Evolutionary conservation across 345 rosid genomes (phyloP).

Genomic region (Orychophragmus violaceus): DNA sequence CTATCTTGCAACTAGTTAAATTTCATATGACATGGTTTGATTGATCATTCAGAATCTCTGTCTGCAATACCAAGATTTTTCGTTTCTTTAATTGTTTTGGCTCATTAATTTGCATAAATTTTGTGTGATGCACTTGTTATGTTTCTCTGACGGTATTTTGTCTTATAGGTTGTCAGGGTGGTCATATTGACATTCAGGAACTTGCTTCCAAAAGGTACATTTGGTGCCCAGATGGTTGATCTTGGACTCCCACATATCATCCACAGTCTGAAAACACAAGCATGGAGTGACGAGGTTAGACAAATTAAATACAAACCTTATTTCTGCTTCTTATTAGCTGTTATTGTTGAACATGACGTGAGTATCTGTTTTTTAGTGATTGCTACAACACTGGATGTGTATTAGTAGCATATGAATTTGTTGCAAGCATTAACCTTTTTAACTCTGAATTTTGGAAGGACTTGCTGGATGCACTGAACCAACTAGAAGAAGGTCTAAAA

Average conservation of each 20-base stretch:
- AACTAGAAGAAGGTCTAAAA: constrained; percentile 77
- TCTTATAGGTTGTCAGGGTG: constrained; percentile 81
- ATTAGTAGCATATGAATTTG: background rate
- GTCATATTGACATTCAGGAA: constrained; percentile 73
- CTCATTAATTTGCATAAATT: background rate
- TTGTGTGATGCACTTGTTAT: background rate
- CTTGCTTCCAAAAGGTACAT: constrained; percentile 74
- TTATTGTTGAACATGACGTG: background rate
- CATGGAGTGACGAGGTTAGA: constrained; percentile 98
- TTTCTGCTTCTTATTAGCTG: background rate
- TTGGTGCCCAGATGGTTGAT: constrained; percentile 97
- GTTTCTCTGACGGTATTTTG: constrained; percentile 21
- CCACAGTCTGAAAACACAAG: constrained; percentile 83
- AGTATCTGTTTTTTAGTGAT: background rate
- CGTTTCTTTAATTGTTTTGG: background rate
- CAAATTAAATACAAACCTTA: constrained; percentile 10
- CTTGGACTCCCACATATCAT: constrained; percentile 89
- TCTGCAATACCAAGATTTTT: constrained; percentile 1
- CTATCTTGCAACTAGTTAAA: background rate
- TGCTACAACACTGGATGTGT: background rate
- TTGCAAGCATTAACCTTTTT: background rate
- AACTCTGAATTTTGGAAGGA: constrained; percentile 42
- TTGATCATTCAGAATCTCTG: background rate
- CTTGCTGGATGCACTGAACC: constrained; percentile 72
- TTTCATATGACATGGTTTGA: background rate